Conservation (phyloP, 805 yeast species). For the Metschnikowia reukaufii region DNA sequence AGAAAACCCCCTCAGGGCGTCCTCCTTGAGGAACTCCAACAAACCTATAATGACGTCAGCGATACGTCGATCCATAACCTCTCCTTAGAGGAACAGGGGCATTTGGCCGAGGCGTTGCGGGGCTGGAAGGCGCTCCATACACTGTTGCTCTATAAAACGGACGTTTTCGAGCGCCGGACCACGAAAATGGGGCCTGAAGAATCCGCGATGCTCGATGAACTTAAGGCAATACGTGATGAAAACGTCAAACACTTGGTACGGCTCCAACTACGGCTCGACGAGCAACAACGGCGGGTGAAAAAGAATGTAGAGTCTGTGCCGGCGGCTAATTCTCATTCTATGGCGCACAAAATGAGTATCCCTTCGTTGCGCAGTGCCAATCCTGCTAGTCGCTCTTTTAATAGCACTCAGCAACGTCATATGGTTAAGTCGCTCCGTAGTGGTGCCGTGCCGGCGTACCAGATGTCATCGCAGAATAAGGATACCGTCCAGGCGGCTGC, state of each 20-base stretch:
- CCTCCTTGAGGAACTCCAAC: conserved; percentile 53
- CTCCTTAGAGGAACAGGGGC: conserved; percentile 55
- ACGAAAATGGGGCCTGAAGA: conserved; percentile 24
- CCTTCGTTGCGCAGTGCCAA: conserved; percentile 27
- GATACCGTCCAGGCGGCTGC: conserved; percentile 21
- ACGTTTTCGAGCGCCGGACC: conserved; percentile 47
- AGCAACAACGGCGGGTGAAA: conserved; percentile 20
- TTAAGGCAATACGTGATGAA: conserved; percentile 41
- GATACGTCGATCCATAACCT: conserved; percentile 57
- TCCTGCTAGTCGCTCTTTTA: conserved; percentile 16
- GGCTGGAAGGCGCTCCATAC: conserved; percentile 79
- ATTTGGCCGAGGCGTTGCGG: conserved; percentile 54
- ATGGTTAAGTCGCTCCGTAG: conserved; percentile 26
- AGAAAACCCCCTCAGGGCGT: conserved; percentile 59
- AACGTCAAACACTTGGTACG: conserved; percentile 44
- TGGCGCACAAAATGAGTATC: conserved; percentile 22
- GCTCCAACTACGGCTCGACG: conserved; percentile 42
- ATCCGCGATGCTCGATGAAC: conserved; percentile 23
- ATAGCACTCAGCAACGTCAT: conserved; percentile 20
- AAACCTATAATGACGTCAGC: conserved; percentile 62
- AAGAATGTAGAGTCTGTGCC: conserved; percentile 6
- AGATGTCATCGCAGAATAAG: conserved; percentile 22
- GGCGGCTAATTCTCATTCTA: conserved; percentile 1
- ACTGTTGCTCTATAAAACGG: conserved; percentile 55
- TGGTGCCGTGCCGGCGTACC: conserved; percentile 6